Base-by-base conservation (phyloP, 345 rosid species). In the Eucalyptus regnans region DNA sequence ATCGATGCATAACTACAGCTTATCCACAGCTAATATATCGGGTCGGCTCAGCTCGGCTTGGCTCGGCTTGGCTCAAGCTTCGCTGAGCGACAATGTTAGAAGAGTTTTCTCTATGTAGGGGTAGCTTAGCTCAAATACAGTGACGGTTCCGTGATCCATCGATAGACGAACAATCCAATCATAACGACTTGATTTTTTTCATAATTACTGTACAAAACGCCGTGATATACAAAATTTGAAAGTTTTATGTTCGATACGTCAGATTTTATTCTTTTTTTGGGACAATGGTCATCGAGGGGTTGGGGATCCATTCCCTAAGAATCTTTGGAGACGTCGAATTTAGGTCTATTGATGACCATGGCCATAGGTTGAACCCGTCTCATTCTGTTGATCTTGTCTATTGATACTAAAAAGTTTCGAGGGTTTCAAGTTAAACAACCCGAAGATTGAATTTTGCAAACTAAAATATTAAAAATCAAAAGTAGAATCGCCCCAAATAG, bases 1-100 rank as follows among this genome's bases (percentile, higher is more conserved):
- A 37, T 20, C 76, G 5, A 64, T 64, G 33, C 37, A 64, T n/a
- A 58, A n/a, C 76, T n/a, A 14, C 76, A n/a, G 76, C 76, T 64
- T 68, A 33, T 33, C 3, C 46, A 37, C 46, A 9, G 13, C 81
- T 71, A 71, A 71, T 5, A 18, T 37, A 37, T 37, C 27, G 7
- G 41, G 5, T 66, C 6, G 41, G 20, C 1, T 64, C 3, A 2
- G 7, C 44, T 33, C 0, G 25, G 81, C 62, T 56, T 0, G 13
- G 81, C 62, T 56, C 29, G 6, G 3, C 79, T 31, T 6, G 1
- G 43, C 79, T 66, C 41, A 6, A 8, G 25, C 25, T 71, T 33
- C 7, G 3, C 25, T 3, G 12, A 1, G 37, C 2, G 33, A 33
- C 1, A 3, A 8, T 66, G 20, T 66, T 15, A n/a, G 33, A 66